Conservation (phyloP, 1,284 basidiomycete genomes). For the Cryptococcus sp. region DNA sequence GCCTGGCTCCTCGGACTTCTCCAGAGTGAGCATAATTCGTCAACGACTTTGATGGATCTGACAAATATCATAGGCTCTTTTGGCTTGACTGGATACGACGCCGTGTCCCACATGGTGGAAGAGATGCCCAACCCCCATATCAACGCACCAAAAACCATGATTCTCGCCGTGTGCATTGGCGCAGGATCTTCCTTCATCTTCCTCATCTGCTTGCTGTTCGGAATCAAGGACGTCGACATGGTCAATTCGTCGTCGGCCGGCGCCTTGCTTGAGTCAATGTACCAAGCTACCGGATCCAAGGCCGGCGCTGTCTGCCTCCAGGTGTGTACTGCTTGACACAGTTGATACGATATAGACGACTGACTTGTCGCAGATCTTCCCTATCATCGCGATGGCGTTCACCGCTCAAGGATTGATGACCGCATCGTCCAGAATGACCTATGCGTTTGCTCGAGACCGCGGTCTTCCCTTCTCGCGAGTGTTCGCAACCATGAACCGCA, state of each 20-base stretch:
- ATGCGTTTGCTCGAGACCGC: conserved; percentile 69
- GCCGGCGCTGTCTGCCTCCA: conserved; percentile 64
- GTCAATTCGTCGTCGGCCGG: conserved; percentile 63
- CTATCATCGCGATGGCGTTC: conserved; percentile 52
- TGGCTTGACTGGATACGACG: conserved; percentile 51
- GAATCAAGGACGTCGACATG: conserved; percentile 61
- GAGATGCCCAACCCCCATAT: conserved; percentile 47
- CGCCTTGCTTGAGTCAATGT: conserved; percentile 66
- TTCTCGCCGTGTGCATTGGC: conserved; percentile 66
- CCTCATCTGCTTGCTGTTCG: conserved; percentile 69
- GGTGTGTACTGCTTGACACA: background rate
- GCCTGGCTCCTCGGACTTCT: conserved; percentile 55
- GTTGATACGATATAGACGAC: background rate
- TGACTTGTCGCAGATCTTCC: conserved; percentile 41
- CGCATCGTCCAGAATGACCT: conserved; percentile 66
- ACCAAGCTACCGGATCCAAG: conserved; percentile 63
- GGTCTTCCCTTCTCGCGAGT: conserved; percentile 63
- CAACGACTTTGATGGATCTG: background rate
- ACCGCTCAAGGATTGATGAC: conserved; percentile 59
- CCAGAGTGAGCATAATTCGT: conserved; percentile 35
- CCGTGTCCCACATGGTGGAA: conserved; percentile 44
- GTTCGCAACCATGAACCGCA: conserved; percentile 59
- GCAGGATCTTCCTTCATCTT: conserved; percentile 63
- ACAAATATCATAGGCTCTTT: conserved; percentile 34
- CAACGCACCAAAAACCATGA: conserved; percentile 55